Evolutionary conservation across 2,329 filamentous ascomycete species (phyloP).

Genomic region (Phialophora expanda): DNA sequence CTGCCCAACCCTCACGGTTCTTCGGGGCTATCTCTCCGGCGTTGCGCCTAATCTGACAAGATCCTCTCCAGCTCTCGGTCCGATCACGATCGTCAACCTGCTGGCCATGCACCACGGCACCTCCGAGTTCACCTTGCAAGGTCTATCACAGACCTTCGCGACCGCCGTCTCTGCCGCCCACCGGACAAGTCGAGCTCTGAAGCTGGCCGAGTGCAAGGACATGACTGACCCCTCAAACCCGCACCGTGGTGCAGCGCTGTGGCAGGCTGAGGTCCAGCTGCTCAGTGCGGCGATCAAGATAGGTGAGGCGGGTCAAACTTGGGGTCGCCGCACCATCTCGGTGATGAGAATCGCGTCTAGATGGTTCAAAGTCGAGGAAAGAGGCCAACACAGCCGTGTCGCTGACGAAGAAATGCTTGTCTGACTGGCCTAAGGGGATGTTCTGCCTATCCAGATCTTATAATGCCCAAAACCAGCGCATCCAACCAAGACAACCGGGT

Average conservation of each 20-base stretch:
- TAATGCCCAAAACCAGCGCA: not conserved
- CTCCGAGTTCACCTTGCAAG: conserved; percentile 56
- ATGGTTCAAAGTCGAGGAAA: conserved; percentile 67
- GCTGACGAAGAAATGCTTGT: conserved; percentile 27
- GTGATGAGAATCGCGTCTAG: conserved; percentile 63
- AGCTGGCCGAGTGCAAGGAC: conserved; percentile 51
- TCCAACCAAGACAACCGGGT: conserved; percentile 41
- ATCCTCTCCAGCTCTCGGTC: conserved; percentile 43
- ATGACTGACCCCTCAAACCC: conserved; percentile 41
- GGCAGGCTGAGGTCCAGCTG: conserved; percentile 63
- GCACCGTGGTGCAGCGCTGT: conserved; percentile 47
- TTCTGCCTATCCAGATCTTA: conserved; percentile 16
- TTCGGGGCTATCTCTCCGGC: conserved; percentile 75
- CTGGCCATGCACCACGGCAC: conserved; percentile 50
- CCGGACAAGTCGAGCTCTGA: conserved; percentile 42
- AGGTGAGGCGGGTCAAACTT: conserved; percentile 57
- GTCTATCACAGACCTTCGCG: conserved; percentile 53
- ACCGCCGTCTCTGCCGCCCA: conserved; percentile 48
- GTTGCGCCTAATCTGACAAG: conserved; percentile 45
- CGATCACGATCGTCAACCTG: conserved; percentile 50
- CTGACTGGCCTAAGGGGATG: conserved; percentile 13
- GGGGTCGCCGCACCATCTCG: conserved; percentile 64
- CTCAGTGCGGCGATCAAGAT: conserved; percentile 62
- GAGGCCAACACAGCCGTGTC: conserved; percentile 39
- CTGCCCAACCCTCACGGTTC: conserved; percentile 73